phyloP scores from a whole-genome alignment of 306 rosid genomes.

The Urtica urens region DNA sequence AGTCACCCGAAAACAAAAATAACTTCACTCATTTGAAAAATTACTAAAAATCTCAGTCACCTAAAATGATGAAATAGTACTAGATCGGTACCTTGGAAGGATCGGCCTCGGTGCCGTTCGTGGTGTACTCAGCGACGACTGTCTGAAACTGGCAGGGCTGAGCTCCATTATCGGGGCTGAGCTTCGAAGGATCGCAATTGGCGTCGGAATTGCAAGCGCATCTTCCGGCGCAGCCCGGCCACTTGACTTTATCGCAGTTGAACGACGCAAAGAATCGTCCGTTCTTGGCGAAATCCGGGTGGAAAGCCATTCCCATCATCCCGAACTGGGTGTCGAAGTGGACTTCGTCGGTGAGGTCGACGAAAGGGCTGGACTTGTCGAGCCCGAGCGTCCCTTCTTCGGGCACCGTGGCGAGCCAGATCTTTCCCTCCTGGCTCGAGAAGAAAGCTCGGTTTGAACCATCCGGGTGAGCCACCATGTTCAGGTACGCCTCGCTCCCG shows the following conservation, averaged over 20 bases:
- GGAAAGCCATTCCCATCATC: slow-evolving; percentile 95
- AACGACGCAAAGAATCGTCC: slow-evolving; percentile 93
- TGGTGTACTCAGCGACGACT: slow-evolving; percentile 71
- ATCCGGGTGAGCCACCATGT: slow-evolving; percentile 89
- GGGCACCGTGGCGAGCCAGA: slow-evolving; percentile 78
- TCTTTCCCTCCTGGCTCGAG: slow-evolving; percentile 58
- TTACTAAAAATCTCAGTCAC: slow-evolving; percentile 1
- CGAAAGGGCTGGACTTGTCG: slow-evolving; percentile 68
- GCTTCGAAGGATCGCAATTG: slow-evolving; percentile 83
- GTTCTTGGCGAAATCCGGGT: slow-evolving; percentile 61
- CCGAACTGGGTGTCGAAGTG: slow-evolving; percentile 63
- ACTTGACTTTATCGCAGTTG: slow-evolving; percentile 76
- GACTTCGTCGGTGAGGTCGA: slow-evolving; percentile 80
- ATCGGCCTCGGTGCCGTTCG: slow-evolving; percentile 47
- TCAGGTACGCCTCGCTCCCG: slow-evolving; percentile 80
- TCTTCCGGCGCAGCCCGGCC: slow-evolving; percentile 85
- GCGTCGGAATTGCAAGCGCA: slow-evolving; percentile 91
- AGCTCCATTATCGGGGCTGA: slow-evolving; percentile 44
- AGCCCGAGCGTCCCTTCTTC: slow-evolving; percentile 42
- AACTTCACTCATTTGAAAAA: no score
- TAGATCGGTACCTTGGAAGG: no score
- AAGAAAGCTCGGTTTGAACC: slow-evolving; percentile 90
- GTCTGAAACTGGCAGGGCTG: slow-evolving; percentile 83
- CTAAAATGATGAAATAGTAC: background rate
- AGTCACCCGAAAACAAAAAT: no score